Conservation (phyloP, 768 basidiomycete genomes). For the Mycena alexandri region DNA sequence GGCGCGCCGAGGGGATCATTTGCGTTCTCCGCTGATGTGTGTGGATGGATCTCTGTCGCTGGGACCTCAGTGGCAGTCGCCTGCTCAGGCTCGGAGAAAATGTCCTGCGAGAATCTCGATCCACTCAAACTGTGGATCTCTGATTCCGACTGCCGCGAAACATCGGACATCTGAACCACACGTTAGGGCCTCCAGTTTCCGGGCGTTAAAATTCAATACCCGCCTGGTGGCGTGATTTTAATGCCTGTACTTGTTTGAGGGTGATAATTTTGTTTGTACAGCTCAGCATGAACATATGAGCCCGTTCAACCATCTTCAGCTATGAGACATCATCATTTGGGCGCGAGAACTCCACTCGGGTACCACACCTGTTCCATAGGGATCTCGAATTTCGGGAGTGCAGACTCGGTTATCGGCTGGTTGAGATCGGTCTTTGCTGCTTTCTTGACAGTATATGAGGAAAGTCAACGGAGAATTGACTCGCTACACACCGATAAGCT, state of each 20-base stretch:
- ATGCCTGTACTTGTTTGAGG: background rate
- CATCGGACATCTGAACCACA: background rate
- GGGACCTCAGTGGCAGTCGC: too few species aligned
- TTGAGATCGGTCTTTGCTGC: background rate
- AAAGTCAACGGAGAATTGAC: background rate
- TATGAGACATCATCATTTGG: background rate
- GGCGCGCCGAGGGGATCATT: background rate
- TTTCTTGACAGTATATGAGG: background rate
- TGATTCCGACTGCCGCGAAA: conserved; percentile 4
- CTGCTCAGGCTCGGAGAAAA: background rate
- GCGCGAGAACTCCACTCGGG: too few species aligned
- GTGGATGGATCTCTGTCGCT: background rate
- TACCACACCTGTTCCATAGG: conserved; percentile 5
- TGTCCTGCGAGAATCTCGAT: background rate
- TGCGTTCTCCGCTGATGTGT: background rate
- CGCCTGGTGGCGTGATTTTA: background rate
- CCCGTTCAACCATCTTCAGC: conserved; percentile 12
- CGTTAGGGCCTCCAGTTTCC: background rate
- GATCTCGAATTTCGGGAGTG: background rate
- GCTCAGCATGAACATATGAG: conserved; percentile 9
- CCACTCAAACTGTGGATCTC: background rate
- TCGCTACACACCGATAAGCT: conserved; percentile 1
- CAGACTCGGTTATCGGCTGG: too few species aligned
- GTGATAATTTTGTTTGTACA: conserved; percentile 7
- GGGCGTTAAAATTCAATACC: background rate